Evolutionary conservation across 352 stramenopile genomes (phyloP), one percentile per base, ranked within the genome.

Genomic region (Phytophthora sp.): DNA sequence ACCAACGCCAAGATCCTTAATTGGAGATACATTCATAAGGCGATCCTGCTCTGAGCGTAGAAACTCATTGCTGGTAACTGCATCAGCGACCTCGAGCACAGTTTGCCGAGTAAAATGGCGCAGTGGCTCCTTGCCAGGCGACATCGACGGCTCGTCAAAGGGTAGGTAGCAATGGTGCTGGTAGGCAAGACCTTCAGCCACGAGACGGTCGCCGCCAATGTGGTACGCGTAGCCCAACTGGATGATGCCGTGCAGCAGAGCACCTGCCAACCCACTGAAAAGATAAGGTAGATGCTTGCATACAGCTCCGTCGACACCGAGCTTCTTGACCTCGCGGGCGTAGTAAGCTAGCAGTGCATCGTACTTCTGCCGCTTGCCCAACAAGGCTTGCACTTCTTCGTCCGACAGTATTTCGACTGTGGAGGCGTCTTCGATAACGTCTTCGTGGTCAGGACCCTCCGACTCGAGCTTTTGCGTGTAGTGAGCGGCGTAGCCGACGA

Each of bases 241-340:
- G 59, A 82, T 79, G 43, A 82, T 60, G n/a, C 56, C 66, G 39
- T 82, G 73, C 35, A 82, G 44, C 46, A 82, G 43, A 42, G 73
- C 71, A 10, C 73, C 73, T 9, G 66, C 66, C 27, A 82, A 45
- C 3, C 69, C 73, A 3, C 53, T 65, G 18, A 70, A 58, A 5
- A 82, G 48, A 9, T 46, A n/a, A 5, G 73, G 66, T 20, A 82
- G 24, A 34, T 69, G 59, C 30, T 77, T 74, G 39, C 46, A n/a
- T 12, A 82, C 54, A 1, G 69, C 55, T 17, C 44, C 69, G 17
- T 82, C 73, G 17, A 66, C 34, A 11, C 66, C 69, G 0, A 70
- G 38, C 15, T 58, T 54, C 42, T 76, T 59, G 27, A 79, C 41
- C 8, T 79, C 73, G 0, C 24, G 44, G 15, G 59, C 48, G 15